phyloP scores from a whole-genome alignment of 768 basidiomycete species.

The Russula foetens region DNA sequence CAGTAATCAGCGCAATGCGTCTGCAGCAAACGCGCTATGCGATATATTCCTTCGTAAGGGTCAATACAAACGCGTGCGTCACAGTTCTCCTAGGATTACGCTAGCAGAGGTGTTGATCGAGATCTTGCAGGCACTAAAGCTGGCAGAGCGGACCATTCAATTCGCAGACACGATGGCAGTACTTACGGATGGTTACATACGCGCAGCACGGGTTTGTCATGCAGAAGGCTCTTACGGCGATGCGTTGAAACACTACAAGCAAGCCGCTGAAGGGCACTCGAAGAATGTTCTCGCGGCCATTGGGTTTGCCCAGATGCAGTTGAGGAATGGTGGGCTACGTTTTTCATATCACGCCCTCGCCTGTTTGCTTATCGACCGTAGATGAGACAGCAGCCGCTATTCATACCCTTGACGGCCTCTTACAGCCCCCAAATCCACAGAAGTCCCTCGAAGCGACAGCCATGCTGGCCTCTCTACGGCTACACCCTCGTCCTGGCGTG shows the following conservation, averaged over 20 bases:
- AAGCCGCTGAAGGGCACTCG: slow-evolving; percentile 58
- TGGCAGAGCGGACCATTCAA: slow-evolving; percentile 90
- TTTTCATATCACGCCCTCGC: not conserved
- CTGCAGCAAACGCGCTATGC: slow-evolving; percentile 77
- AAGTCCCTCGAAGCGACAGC: slow-evolving; percentile 77
- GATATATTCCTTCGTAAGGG: slow-evolving; percentile 72
- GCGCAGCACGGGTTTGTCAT: slow-evolving; percentile 76
- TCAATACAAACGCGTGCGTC: slow-evolving; percentile 47
- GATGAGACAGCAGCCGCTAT: slow-evolving; percentile 82
- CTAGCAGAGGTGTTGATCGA: not conserved
- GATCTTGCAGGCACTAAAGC: slow-evolving; percentile 63
- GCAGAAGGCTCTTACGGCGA: slow-evolving; percentile 54
- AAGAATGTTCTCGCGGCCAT: slow-evolving; percentile 75
- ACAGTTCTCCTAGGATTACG: not conserved
- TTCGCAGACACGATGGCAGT: slow-evolving; percentile 84
- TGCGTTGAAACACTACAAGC: slow-evolving; percentile 63
- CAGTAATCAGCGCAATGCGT: slow-evolving; percentile 64
- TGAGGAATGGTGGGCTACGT: slow-evolving; percentile 58
- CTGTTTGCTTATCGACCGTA: slow-evolving; percentile 24
- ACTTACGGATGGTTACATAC: slow-evolving; percentile 78
- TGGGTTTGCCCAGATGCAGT: slow-evolving; percentile 80
- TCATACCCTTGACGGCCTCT: slow-evolving; percentile 70
- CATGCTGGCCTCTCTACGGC: slow-evolving; percentile 85
- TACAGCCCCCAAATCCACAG: slow-evolving; percentile 57
- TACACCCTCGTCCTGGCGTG: slow-evolving; percentile 71